Conservation (phyloP, 2,329 filamentous ascomycete genomes). For the Periconia sp. region DNA sequence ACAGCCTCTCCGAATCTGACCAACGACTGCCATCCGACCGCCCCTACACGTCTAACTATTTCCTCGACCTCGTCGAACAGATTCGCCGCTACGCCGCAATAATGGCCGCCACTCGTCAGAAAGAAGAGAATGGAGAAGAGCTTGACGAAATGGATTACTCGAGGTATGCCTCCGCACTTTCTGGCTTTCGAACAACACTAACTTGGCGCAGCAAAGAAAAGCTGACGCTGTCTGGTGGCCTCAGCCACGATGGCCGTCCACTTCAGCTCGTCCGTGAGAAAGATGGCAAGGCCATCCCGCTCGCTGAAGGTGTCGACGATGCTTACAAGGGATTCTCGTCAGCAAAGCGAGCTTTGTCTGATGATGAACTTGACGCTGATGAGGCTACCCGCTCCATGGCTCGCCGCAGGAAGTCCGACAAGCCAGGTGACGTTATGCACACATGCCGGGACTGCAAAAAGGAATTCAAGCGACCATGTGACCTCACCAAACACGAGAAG, state of each 20-base stretch:
- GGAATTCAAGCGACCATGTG: conserved; percentile 94
- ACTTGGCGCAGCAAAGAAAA: conserved; percentile 61
- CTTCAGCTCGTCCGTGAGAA: conserved; percentile 82
- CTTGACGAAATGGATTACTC: conserved; percentile 55
- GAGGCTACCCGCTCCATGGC: conserved; percentile 91
- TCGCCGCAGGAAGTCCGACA: conserved; percentile 89
- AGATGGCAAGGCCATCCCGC: conserved; percentile 76
- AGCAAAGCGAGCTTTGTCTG: conserved; percentile 57
- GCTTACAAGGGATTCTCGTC: conserved; percentile 55
- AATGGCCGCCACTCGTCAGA: conserved; percentile 73
- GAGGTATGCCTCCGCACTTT: conserved; percentile 40
- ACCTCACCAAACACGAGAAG: conserved; percentile 97
- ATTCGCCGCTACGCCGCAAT: conserved; percentile 86
- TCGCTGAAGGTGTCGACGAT: conserved; percentile 61
- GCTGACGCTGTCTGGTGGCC: conserved; percentile 77
- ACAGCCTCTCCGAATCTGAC: conserved; percentile 82
- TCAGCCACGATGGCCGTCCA: conserved; percentile 78
- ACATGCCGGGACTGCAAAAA: conserved; percentile 79
- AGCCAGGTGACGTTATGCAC: conserved; percentile 79
- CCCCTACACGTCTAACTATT: conserved; percentile 94
- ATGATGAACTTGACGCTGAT: conserved; percentile 76
- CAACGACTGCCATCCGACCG: conserved; percentile 81
- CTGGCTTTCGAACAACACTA: conserved; percentile 23
- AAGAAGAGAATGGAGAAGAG: conserved; percentile 59
- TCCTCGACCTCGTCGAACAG: conserved; percentile 93